Conservation (phyloP, 768 basidiomycete genomes). For the Amanita polypyramis region DNA sequence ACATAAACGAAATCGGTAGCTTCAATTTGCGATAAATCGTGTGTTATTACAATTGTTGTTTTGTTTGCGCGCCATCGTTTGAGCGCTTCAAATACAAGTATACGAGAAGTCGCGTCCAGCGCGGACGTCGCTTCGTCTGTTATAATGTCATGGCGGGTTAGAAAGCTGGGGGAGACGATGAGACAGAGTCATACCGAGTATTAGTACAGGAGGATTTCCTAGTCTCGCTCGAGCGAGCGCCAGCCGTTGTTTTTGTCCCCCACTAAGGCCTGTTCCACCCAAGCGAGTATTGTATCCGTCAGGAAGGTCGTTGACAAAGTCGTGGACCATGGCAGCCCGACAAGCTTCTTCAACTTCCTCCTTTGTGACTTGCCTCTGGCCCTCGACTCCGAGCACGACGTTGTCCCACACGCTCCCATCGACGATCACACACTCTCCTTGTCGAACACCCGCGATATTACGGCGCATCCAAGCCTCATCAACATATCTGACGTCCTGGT, state of each 20-base stretch:
- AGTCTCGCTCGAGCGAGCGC: constrained; percentile 83
- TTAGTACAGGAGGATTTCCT: constrained; percentile 77
- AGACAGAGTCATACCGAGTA: constrained; percentile 60
- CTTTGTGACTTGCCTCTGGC: constrained; percentile 52
- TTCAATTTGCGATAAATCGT: constrained; percentile 81
- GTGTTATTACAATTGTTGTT: constrained; percentile 92
- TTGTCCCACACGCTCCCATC: constrained; percentile 79
- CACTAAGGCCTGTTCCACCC: constrained; percentile 65
- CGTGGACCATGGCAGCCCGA: constrained; percentile 75
- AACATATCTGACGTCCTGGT: constrained; percentile 67
- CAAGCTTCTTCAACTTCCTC: constrained; percentile 76
- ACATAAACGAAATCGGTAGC: constrained; percentile 84
- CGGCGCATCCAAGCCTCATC: constrained; percentile 58
- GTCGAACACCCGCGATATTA: constrained; percentile 69
- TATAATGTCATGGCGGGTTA: constrained; percentile 25
- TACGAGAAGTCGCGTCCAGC: constrained; percentile 78
- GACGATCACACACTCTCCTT: constrained; percentile 70
- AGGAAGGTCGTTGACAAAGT: constrained; percentile 77
- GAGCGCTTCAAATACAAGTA: constrained; percentile 71
- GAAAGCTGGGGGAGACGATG: not conserved
- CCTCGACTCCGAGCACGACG: constrained; percentile 52
- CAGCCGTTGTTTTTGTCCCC: constrained; percentile 87
- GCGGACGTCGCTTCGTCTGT: constrained; percentile 77
- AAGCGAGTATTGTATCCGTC: constrained; percentile 81
- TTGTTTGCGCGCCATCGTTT: constrained; percentile 60